phyloP scores from a whole-genome alignment of 306 rosid genomes.

The Delonix regia region DNA sequence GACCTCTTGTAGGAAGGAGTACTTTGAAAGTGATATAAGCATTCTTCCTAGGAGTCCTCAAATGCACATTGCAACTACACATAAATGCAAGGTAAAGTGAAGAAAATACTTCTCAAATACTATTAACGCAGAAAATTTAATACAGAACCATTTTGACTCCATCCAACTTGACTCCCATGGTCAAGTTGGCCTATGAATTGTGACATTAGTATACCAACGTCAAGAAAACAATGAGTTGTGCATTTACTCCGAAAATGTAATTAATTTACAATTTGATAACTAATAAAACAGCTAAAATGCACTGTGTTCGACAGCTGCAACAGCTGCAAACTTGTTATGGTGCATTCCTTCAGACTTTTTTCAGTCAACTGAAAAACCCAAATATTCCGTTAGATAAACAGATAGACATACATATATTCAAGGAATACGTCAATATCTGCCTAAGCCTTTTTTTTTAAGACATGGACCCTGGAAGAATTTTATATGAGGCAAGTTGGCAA shows the following conservation, averaged over 20 bases:
- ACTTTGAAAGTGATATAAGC: constrained; percentile 15
- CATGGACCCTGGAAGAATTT: neutral
- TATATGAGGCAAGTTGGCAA: neutral
- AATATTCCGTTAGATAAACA: neutral
- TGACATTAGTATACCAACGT: neutral
- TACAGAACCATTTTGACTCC: neutral
- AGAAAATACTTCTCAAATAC: neutral
- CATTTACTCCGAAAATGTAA: neutral
- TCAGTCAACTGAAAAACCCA: constrained; percentile 15
- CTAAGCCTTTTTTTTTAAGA: neutral
- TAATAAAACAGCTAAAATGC: neutral
- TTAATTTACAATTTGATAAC: neutral
- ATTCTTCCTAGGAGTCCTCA: neutral
- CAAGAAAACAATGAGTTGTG: constrained; percentile 7
- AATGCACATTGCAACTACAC: constrained; percentile 1
- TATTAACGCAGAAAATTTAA: neutral
- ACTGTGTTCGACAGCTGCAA: neutral
- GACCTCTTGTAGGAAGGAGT: neutral
- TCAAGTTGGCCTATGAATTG: neutral
- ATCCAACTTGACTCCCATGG: constrained; percentile 13
- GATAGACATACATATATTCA: neutral
- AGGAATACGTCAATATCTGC: neutral
- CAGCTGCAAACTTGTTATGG: constrained; percentile 1
- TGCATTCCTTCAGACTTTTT: neutral
- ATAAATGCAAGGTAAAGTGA: neutral